Base-by-base conservation (phyloP, 176 grass and related monocot genomes). In the Elaeis guineensis region DNA sequence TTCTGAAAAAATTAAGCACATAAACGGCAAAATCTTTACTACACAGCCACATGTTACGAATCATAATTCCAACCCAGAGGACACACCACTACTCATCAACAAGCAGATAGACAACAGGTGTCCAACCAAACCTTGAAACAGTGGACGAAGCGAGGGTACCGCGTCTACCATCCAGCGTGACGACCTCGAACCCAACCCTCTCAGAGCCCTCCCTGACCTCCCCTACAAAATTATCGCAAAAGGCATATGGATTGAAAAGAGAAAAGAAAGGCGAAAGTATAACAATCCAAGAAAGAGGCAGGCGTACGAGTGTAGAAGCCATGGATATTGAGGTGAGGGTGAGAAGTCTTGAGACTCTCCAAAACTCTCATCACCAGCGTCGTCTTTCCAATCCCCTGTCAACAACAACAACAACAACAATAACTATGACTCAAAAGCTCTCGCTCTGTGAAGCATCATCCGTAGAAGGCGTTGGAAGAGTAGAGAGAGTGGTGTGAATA, bases 381-480 rank as follows among this genome's bases (percentile, higher is more conserved):
- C 70, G 87, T 89, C 84, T 98, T 92, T 63, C 87, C 93, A 70
- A 86, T 79, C 55, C 87, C 87, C 93, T 89, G 76, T 4, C 35
- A 20, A 12, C 20, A 25, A 25, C 7, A 21, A 12, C 20, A 25
- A 25, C 7, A 21, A 26, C 59, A 26, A 35, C 49, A 15, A 59
- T 6, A 44, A 44, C 11, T 14, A 44, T 3, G 8, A 14, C 12
- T 44, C 28, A 30, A 30, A 30, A 30, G 5, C 5, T 30, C 5
- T 30, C 28, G 28, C 28, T 5, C 28, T 30, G 5, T 30, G 28
- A 30, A 30, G 5, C 35, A 44, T 14, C 11, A 44, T 44, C 35
- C 8, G 11, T 44, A 17, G 7, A 51, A 82, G 16, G 67, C 23
- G 18, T 56, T 14, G 71, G 24, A 0, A 55, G 29, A 57, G 25